Conservation (phyloP, 371 early-diverging fungal species). For the Mucor saturninus region DNA sequence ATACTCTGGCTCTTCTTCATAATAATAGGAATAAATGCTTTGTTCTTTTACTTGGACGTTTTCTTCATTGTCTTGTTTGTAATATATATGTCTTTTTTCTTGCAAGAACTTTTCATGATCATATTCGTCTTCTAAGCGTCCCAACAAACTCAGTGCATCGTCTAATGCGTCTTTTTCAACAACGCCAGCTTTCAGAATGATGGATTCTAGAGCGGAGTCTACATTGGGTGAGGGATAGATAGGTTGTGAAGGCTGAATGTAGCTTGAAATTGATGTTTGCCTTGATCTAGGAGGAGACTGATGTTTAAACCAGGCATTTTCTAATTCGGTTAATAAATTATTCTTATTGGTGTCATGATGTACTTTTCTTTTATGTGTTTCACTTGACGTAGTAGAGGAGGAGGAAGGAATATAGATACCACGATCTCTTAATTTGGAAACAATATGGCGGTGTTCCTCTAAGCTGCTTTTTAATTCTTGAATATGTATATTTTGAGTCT, state of each 20-base stretch:
- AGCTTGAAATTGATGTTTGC: not conserved
- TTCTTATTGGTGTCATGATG: not conserved
- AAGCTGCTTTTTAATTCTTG: constrained; percentile 30
- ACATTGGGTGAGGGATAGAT: constrained; percentile 19
- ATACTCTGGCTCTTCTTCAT: not conserved
- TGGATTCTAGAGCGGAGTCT: constrained; percentile 19
- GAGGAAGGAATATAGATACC: constrained; percentile 4
- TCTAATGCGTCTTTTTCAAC: constrained; percentile 24
- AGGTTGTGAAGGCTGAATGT: constrained; percentile 1
- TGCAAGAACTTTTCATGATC: constrained; percentile 18
- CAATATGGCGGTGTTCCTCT: constrained; percentile 36
- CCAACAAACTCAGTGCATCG: constrained; percentile 18
- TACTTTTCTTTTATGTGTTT: not conserved
- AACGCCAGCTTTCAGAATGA: constrained; percentile 16
- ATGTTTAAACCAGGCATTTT: constrained; percentile 20
- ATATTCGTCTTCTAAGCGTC: constrained; percentile 21
- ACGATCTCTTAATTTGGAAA: constrained; percentile 22
- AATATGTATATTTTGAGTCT: constrained; percentile 33
- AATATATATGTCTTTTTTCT: constrained; percentile 13
- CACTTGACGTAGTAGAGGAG: no score
- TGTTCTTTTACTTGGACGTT: not conserved
- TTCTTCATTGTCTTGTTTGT: not conserved
- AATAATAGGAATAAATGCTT: not conserved
- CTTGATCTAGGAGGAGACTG: constrained; percentile 1
- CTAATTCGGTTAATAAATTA: constrained; percentile 15